Evolutionary conservation across 2,329 filamentous ascomycete species (phyloP).

Genomic region (Epichloe sibirici): DNA sequence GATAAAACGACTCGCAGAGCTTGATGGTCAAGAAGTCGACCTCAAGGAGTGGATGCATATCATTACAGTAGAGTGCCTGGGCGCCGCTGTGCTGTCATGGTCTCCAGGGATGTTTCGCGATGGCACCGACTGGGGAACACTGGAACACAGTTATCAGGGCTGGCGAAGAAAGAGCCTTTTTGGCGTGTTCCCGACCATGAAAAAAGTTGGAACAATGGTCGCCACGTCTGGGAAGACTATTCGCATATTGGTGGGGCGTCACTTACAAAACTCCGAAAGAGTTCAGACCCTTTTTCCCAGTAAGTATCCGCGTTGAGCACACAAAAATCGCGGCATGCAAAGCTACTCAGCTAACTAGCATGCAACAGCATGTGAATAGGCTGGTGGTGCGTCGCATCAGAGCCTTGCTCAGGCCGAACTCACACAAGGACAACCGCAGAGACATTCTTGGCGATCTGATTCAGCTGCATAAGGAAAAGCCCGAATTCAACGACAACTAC

Average conservation of each 20-base stretch:
- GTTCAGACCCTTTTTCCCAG: slow-evolving; percentile 38
- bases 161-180: slow-evolving; percentile 42
- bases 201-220: slow-evolving; percentile 27
- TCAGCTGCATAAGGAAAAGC: slow-evolving; percentile 29
- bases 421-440: slow-evolving; percentile 17
- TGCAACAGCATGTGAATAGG: slow-evolving; percentile 21
- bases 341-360: neutral
- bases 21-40: slow-evolving; percentile 30
- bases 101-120: slow-evolving; percentile 34
- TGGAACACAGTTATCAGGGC: slow-evolving; percentile 34
- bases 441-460: slow-evolving; percentile 37
- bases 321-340: neutral
- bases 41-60: slow-evolving; percentile 47
- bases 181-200: slow-evolving; percentile 33
- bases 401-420: slow-evolving; percentile 15
- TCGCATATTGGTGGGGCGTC: slow-evolving; percentile 31
- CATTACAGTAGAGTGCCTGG: slow-evolving; percentile 38
- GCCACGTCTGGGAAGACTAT: slow-evolving; percentile 24
- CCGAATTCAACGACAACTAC: slow-evolving; percentile 34
- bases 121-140: slow-evolving; percentile 33
- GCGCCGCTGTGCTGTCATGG: slow-evolving; percentile 38
- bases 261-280: slow-evolving; percentile 29
- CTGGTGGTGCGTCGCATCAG: slow-evolving; percentile 23
- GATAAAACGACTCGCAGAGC: slow-evolving; percentile 21
- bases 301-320: slow-evolving; percentile 15